Evolutionary conservation across 2,329 filamentous ascomycete genomes (phyloP), one percentile per base, ranked within the genome.

Genomic region (Penicillium sp.): DNA sequence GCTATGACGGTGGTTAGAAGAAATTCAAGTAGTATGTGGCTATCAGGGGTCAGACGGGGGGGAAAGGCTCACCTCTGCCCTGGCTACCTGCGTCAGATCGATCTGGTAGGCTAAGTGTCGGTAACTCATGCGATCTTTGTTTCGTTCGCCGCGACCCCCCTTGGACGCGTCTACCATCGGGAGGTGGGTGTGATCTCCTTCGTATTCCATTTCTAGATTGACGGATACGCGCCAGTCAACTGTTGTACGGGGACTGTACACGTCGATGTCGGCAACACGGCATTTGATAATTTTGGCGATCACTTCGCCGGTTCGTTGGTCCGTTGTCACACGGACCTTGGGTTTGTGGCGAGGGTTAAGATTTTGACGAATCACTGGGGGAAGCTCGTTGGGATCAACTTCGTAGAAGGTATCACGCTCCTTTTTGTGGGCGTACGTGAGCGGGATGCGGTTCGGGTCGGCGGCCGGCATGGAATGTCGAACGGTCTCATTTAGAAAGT

Each of bases 181-280:
- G 2, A 85, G 71, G 21, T 76, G 75, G 7, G 85, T 78, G 0
- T 88, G 65, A 1, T 84, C 78, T 23, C 91, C 90, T 3, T 90
- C 81, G 77, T 86, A 95, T 49, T 87, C 82, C 83, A 95, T 91
- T 83, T 99, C 95, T 2, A 99, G 81, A 67, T 96, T 97, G 66
- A 99, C 85, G 64, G 90, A 95, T 61, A 99, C 86, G 10, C 94
- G 89, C 74, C 91, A 96, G 73, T 99, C 94, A 65, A 96, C 89
- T 3, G 84, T 83, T 8, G 82, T 83, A 45, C 79, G 77, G 0
- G 94, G 93, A 62, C 90, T 88, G 72, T 88, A 87, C 16, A 99
- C 81, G 64, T 96, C 88, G n/a, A 96, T 76, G 69, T 99, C 91
- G 24, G 84, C 86, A 13, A 97, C 80, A n/a, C 91, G 85, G 24